A percentile compares a stretch with the other conserved stretches of the same genome.
Conservation (phyloP, 768 basidiomycete genomes). For the Tricholomella constricta region DNA sequence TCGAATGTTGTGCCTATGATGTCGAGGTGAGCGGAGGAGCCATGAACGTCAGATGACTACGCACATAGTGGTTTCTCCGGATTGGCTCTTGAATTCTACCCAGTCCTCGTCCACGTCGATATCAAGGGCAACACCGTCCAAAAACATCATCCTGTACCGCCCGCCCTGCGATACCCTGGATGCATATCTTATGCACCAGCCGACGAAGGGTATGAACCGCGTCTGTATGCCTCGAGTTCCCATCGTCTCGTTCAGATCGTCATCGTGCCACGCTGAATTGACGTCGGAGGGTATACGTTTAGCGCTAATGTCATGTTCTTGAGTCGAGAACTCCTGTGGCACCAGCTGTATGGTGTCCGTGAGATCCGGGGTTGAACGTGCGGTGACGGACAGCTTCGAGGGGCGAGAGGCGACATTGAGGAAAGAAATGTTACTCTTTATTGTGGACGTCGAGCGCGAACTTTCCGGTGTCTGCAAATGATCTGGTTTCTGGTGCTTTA, state of each 20-base stretch:
- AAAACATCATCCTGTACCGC: conserved; percentile 44
- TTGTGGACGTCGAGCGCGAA: neutral
- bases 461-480: neutral
- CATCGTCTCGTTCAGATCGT: conserved; percentile 12
- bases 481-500: neutral
- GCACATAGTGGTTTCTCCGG: conserved; percentile 31
- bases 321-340: neutral
- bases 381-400: conserved; percentile 7
- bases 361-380: neutral
- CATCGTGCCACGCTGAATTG: conserved; percentile 17
- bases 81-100: conserved; percentile 32
- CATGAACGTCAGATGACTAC: conserved; percentile 7
- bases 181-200: conserved; percentile 45
- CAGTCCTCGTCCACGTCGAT: conserved; percentile 47
- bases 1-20: conserved; percentile 35
- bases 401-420: conserved; percentile 15
- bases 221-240: conserved; percentile 27
- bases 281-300: neutral
- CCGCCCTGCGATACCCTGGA: conserved; percentile 42
- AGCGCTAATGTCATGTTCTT: neutral
- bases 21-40: neutral
- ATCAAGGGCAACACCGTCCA: conserved; percentile 41
- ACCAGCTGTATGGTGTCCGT: neutral
- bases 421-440: conserved; percentile 12
- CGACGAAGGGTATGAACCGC: conserved; percentile 40